phyloP scores from a whole-genome alignment of 164 flowering plant species.

The Stephania cephalantha region DNA sequence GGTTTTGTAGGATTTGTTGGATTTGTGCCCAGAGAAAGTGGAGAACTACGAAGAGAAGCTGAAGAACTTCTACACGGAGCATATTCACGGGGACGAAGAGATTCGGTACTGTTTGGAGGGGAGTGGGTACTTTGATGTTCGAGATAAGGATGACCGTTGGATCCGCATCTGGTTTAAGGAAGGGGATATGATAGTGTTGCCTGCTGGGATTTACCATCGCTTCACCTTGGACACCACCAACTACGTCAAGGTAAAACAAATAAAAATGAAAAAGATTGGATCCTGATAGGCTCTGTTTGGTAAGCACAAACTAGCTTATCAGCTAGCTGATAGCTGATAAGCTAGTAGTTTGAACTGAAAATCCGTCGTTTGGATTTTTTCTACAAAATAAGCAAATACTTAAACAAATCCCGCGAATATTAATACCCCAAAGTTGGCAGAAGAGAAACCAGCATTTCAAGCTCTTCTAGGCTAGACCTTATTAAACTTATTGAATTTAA shows the following conservation, averaged over 20 bases:
- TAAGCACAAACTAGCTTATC: too few relatives aligned
- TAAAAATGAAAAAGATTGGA: too few relatives aligned
- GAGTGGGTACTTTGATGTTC: constrained; percentile 86
- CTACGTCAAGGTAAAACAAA: constrained; percentile 61
- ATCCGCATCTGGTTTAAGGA: constrained; percentile 76
- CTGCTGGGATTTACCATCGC: constrained; percentile 95
- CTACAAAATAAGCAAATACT: too few relatives aligned
- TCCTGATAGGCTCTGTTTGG: too few relatives aligned
- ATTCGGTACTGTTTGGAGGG: constrained; percentile 90
- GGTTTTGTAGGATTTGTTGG: constrained; percentile 62
- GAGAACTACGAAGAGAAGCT: constrained; percentile 80
- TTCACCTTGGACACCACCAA: constrained; percentile 77
- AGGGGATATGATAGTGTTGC: constrained; percentile 81
- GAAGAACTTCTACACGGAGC: constrained; percentile 85
- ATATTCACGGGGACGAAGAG: constrained; percentile 87
- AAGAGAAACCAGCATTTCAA: too few relatives aligned
- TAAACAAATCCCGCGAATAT: too few relatives aligned
- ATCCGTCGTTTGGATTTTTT: too few relatives aligned
- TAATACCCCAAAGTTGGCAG: too few relatives aligned
- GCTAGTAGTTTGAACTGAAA: too few relatives aligned
- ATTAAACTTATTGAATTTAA: too few relatives aligned
- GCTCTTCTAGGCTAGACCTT: too few relatives aligned
- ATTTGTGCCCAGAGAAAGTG: constrained; percentile 78
- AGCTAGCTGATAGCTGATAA: too few relatives aligned
- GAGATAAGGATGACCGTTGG: constrained; percentile 87